phyloP scores from a whole-genome alignment of 108 stramenopile species.

The Mayamaea pseudoterrestris region DNA sequence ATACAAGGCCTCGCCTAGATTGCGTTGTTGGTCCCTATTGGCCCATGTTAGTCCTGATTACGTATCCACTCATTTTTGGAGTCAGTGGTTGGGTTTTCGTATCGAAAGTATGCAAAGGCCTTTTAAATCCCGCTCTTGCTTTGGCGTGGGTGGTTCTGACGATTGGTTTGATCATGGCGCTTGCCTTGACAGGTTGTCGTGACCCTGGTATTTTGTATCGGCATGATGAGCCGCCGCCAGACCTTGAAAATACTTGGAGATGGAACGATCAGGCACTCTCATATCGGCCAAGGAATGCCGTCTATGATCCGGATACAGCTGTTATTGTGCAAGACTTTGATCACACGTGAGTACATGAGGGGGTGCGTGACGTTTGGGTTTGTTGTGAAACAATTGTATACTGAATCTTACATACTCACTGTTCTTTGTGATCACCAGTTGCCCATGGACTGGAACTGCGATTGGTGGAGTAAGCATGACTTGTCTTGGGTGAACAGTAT shows the following conservation, averaged over 20 bases:
- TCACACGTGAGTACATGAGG: constrained; percentile 54
- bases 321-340: constrained; percentile 84
- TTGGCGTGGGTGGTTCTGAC: constrained; percentile 11
- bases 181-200: constrained; percentile 34
- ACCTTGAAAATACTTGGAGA: constrained; percentile 33
- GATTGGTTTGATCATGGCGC: constrained; percentile 23
- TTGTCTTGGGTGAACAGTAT: no score
- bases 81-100: constrained; percentile 17
- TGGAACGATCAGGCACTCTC: constrained; percentile 77
- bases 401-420: not conserved
- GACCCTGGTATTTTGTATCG: constrained; percentile 54
- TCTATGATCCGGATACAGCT: constrained; percentile 75
- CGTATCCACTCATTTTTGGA: constrained; percentile 77
- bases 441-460: constrained; percentile 62
- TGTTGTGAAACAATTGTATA: no score
- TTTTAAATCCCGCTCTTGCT: constrained; percentile 20
- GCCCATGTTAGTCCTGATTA: constrained; percentile 83
- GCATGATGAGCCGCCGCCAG: constrained; percentile 13
- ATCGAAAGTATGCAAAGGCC: not conserved
- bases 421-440: constrained; percentile 20
- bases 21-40: constrained; percentile 83
- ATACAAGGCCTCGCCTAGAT: constrained; percentile 28
- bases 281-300: constrained; percentile 62
- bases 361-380: not conserved
- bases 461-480: constrained; percentile 73